Evolutionary conservation across 768 basidiomycete genomes (phyloP).

Genomic region (Tephrocybe sp.): DNA sequence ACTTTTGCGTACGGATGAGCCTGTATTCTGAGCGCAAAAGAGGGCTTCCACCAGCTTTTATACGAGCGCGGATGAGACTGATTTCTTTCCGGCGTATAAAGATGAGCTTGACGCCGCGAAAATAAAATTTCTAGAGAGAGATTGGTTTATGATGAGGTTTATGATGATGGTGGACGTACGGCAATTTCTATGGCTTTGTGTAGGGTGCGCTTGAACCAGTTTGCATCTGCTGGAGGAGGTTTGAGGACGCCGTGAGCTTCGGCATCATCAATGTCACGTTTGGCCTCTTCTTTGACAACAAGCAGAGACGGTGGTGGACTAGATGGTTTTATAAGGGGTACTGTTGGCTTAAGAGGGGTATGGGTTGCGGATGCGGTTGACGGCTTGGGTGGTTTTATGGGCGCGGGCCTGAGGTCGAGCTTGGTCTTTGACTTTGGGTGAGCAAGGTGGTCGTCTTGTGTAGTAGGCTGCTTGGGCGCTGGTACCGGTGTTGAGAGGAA

Average conservation of each 20-base stretch:
- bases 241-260: slow-evolving; percentile 65
- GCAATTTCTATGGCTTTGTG: slow-evolving; percentile 50
- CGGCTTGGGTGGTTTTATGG: slow-evolving; percentile 43
- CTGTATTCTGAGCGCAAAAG: slow-evolving; percentile 69
- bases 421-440: slow-evolving; percentile 39
- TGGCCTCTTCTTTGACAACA: slow-evolving; percentile 49
- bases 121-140: slow-evolving; percentile 78
- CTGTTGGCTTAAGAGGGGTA: slow-evolving; percentile 30
- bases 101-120: slow-evolving; percentile 71
- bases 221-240: slow-evolving; percentile 65
- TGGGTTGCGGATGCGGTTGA: slow-evolving; percentile 22
- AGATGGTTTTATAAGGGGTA: slow-evolving; percentile 22
- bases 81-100: slow-evolving; percentile 59
- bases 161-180: slow-evolving; percentile 26
- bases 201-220: slow-evolving; percentile 48
- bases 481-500: slow-evolving; percentile 21
- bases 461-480: slow-evolving; percentile 17
- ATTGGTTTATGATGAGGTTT: background rate
- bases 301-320: slow-evolving; percentile 23
- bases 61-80: slow-evolving; percentile 52
- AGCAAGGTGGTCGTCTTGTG: background rate
- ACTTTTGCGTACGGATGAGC: slow-evolving; percentile 63
- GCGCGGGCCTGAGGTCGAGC: slow-evolving; percentile 65
- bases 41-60: slow-evolving; percentile 57
- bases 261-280: slow-evolving; percentile 66